Percentiles rank a stretch among this genome's conserved stretches.
Conservation (phyloP, 352 stramenopile genomes). For the Pythium periplocum region DNA sequence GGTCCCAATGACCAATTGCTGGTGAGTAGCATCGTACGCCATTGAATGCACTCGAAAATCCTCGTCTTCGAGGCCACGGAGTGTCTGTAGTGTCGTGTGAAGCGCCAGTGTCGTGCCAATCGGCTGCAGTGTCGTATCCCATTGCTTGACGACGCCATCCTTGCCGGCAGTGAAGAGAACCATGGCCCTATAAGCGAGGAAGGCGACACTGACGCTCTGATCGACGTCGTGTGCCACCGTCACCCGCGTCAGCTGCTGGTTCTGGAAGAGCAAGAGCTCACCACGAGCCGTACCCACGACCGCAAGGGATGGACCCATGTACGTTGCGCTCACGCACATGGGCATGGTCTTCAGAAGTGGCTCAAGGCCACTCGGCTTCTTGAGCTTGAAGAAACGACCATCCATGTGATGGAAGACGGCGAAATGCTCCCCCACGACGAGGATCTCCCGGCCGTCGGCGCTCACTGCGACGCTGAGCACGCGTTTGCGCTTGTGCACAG, state of each 20-base stretch:
- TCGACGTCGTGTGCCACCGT: conserved; percentile 52
- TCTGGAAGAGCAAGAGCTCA: conserved; percentile 66
- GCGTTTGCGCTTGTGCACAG: conserved; percentile 27
- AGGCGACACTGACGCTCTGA: conserved; percentile 49
- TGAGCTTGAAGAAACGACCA: conserved; percentile 62
- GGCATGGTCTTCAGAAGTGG: conserved; percentile 39
- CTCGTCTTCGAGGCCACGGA: conserved; percentile 25
- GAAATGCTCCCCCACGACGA: conserved; percentile 60
- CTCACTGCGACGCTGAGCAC: conserved; percentile 56
- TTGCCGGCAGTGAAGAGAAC: conserved; percentile 75
- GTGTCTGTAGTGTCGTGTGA: conserved; percentile 18
- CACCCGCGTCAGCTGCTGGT: conserved; percentile 40
- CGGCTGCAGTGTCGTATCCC: conserved; percentile 66
- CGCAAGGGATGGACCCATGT: conserved; percentile 46
- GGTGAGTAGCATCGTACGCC: conserved; percentile 46
- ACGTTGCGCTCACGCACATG: conserved; percentile 41
- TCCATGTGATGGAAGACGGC: conserved; percentile 53
- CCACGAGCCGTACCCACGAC: conserved; percentile 62
- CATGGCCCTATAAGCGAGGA: conserved; percentile 63
- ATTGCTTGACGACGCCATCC: conserved; percentile 74
- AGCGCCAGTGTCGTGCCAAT: conserved; percentile 70
- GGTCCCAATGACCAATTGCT: conserved; percentile 56
- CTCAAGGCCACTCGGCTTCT: conserved; percentile 42
- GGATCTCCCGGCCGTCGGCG: conserved; percentile 63
- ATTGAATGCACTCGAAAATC: conserved; percentile 70